Conservation (phyloP, 352 stramenopile species). For the Globisporangium rhizosaccharum region DNA sequence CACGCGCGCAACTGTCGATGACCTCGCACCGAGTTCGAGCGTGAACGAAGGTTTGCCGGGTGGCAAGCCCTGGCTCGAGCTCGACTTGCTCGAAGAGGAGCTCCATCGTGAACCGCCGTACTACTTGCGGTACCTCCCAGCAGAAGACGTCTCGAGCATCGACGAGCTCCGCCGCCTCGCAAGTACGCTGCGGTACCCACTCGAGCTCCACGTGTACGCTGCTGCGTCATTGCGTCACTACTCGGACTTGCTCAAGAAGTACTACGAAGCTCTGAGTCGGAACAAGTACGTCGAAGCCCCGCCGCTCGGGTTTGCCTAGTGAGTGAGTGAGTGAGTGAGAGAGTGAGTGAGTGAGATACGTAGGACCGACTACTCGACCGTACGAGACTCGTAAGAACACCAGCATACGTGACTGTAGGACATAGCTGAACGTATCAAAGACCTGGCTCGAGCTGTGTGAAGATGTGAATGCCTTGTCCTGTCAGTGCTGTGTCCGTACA, state of each 20-base stretch:
- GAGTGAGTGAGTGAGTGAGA: not conserved
- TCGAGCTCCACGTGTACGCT: conserved; percentile 53
- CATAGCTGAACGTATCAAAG: too few species aligned
- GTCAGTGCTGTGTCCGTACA: too few species aligned
- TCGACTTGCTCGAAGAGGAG: conserved; percentile 50
- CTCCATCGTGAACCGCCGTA: conserved; percentile 63
- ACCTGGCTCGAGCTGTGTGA: too few species aligned
- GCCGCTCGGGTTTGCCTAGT: conserved; percentile 43
- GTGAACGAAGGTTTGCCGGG: conserved; percentile 57
- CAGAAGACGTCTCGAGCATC: conserved; percentile 52
- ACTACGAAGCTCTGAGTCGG: conserved; percentile 50
- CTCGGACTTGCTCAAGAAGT: conserved; percentile 58
- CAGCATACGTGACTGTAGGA: too few species aligned
- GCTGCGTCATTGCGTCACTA: conserved; percentile 53
- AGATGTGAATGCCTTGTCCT: too few species aligned
- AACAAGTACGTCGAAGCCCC: conserved; percentile 40
- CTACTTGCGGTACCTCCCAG: conserved; percentile 64
- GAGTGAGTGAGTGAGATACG: not conserved
- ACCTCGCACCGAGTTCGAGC: conserved; percentile 27
- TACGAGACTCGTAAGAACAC: not conserved
- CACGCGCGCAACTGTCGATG: conserved; percentile 28
- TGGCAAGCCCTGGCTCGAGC: conserved; percentile 43
- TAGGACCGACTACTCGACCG: not conserved
- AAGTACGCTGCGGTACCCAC: conserved; percentile 46
- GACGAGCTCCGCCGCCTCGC: conserved; percentile 56